Percentiles rank a stretch among this genome's conserved stretches.
These are phyloP conservation scores for Tranzscheliella williamsii DNA, from an alignment of 1,284 basidiomycete species.

Conservation along the genomic window DNA sequence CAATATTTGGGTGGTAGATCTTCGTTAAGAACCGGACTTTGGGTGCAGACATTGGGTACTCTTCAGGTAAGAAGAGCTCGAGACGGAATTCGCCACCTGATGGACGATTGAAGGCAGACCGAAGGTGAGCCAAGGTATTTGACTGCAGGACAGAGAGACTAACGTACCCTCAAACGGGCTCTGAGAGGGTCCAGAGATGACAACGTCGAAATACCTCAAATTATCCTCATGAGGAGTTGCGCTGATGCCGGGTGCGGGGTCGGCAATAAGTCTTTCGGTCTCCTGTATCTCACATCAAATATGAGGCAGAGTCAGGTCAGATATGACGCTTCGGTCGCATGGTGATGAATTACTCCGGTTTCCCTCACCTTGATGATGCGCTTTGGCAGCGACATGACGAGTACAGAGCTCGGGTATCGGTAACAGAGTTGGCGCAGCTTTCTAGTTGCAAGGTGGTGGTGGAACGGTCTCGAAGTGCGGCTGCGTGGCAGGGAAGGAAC, in stretches of 20 bases:
- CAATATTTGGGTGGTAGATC: slow-evolving; percentile 99
- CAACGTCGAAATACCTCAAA: slow-evolving; percentile 96
- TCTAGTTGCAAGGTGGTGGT: too few relatives aligned
- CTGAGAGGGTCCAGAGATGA: slow-evolving; percentile 88
- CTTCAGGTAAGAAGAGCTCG: slow-evolving; percentile 95
- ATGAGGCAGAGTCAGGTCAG: background rate
- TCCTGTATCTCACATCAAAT: slow-evolving; percentile 68
- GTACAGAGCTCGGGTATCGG: too few relatives aligned
- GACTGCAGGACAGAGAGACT: background rate
- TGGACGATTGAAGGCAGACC: background rate
- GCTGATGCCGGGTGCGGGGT: slow-evolving; percentile 93
- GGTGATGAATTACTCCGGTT: too few relatives aligned
- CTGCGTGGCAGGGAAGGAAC: too few relatives aligned
- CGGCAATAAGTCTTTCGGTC: slow-evolving; percentile 91
- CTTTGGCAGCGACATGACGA: slow-evolving; percentile 59
- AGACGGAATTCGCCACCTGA: slow-evolving; percentile 80
- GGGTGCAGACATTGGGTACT: slow-evolving; percentile 98
- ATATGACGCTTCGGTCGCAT: too few relatives aligned
- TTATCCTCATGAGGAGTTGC: slow-evolving; percentile 96
- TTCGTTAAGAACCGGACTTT: slow-evolving; percentile 98
- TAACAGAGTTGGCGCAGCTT: too few relatives aligned
- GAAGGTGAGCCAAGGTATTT: background rate
- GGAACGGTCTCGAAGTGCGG: too few relatives aligned
- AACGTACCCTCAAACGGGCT: slow-evolving; percentile 77
- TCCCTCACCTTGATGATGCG: slow-evolving; percentile 59